Conservation (phyloP, 179 eudicot genomes). For the Vitellaria paradoxa region DNA sequence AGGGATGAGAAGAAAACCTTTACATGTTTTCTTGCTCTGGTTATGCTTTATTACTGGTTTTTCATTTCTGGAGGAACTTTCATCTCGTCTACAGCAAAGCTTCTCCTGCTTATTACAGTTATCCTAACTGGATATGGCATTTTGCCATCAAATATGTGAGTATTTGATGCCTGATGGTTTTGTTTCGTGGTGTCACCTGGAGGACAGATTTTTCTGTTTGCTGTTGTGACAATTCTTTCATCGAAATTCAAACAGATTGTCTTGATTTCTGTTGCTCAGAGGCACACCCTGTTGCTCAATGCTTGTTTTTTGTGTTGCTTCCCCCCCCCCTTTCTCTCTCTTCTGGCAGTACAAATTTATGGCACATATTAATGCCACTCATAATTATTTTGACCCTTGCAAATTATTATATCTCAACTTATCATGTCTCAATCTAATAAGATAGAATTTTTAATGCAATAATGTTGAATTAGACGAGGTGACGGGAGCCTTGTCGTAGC, state of each 20-base stretch:
- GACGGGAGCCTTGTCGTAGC: not conserved
- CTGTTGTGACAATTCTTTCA: not conserved
- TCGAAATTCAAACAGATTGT: not conserved
- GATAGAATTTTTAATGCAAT: not conserved
- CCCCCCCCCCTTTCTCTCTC: not conserved
- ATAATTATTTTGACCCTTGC: not conserved
- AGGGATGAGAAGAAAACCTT: slow-evolving; percentile 88
- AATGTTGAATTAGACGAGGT: not conserved
- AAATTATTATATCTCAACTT: not conserved
- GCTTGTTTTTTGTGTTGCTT: not conserved
- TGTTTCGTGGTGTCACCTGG: not conserved
- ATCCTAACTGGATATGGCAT: slow-evolving; percentile 44
- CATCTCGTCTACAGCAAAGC: slow-evolving; percentile 61
- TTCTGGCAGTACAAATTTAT: too few species aligned
- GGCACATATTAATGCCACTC: not conserved
- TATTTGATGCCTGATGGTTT: slow-evolving; percentile 10
- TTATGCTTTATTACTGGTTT: slow-evolving; percentile 66
- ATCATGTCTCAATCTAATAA: not conserved
- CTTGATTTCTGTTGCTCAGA: not conserved
- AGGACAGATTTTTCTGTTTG: not conserved
- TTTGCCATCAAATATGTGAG: slow-evolving; percentile 71
- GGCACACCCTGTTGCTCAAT: slow-evolving; percentile 4
- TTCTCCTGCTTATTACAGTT: slow-evolving; percentile 51
- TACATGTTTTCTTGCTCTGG: slow-evolving; percentile 52
- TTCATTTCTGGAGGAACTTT: slow-evolving; percentile 67